Conservation (phyloP, 306 rosid genomes). For the Pachyrhizus erosus region DNA sequence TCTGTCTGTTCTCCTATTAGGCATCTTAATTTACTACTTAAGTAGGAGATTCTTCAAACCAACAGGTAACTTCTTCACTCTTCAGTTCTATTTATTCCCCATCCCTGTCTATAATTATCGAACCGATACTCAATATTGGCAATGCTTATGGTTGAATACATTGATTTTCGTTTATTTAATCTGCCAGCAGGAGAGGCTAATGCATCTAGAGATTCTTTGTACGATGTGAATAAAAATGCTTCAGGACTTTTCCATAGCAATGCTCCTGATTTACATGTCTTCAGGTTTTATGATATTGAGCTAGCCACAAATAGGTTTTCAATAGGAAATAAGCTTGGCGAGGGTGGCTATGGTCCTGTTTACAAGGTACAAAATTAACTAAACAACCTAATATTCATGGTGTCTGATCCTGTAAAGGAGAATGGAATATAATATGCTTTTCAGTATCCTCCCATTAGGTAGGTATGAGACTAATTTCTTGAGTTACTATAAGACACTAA, state of each 20-base stretch:
- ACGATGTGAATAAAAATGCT: not conserved
- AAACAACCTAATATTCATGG: not conserved
- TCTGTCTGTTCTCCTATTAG: not conserved
- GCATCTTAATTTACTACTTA: not conserved
- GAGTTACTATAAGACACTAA: too few relatives aligned
- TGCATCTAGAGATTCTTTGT: not conserved
- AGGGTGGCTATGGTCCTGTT: constrained; percentile 67
- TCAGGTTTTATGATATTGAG: constrained; percentile 34
- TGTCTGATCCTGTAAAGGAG: not conserved
- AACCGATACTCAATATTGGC: too few relatives aligned
- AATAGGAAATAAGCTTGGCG: constrained; percentile 55
- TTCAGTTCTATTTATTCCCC: not conserved
- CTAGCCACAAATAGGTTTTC: constrained; percentile 49
- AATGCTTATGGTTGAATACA: too few relatives aligned
- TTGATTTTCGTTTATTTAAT: not conserved
- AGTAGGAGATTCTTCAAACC: constrained; percentile 11
- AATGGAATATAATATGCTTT: too few relatives aligned
- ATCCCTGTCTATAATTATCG: too few relatives aligned
- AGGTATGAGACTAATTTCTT: too few relatives aligned
- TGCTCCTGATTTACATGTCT: constrained; percentile 44
- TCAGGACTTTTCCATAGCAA: constrained; percentile 35
- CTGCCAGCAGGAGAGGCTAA: not conserved
- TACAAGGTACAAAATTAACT: constrained; percentile 45
- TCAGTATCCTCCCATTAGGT: too few relatives aligned
- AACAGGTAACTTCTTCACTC: constrained; percentile 34